Base-by-base conservation (phyloP, 148 eudicot genomes). In the Salicornia ramosissima region DNA sequence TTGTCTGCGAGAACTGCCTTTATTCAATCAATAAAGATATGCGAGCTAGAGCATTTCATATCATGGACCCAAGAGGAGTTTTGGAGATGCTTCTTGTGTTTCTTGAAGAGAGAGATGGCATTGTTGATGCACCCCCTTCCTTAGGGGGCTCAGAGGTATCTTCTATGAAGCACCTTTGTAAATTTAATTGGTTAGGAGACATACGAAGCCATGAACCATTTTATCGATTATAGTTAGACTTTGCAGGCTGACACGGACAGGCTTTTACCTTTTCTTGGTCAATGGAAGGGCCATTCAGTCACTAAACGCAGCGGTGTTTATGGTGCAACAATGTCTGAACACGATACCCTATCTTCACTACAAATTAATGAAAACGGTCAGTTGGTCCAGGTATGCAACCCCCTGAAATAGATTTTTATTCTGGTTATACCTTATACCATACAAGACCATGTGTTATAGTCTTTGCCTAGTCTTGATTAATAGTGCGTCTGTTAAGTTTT, bases 251-350 rank as follows among this genome's bases (percentile, higher is more conserved):
- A 65, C 6, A 36, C 26, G 14, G 74, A 82, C 73, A 81, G 96
- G 80, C 63, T 93, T 67, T 65, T 55, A 59, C 96, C 87, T 46
- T 84, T 86, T 82, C 89, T 93, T 73, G 98, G 96, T 45, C 86
- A 67, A 67, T 93, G 98, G 98, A 84, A 87, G 72, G 96, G 98
- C 18, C 83, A 74, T 69, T 93, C 98, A 33, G 22, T 81, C 59
- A 93, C 98, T 51, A 93, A 80, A 68, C 98, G 98, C 46, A 90
- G 92, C 74, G 98, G 96, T 75, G 88, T 93, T 24, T 93, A 93
- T 82, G 96, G 96, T 76, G 87, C 98, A 63, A 93, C 98, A 40
- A 75, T 88, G 36, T 83, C 92, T 69, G 88, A 90, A 77, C 89
- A 94, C 28, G 80, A 87, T 69, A 93, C 96, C 19, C 39, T 78